Percentiles rank a stretch among this genome's conserved stretches.
These are phyloP conservation scores for Babesia divergens DNA, from an alignment of 169 alveolate genomes.

Conservation along the genomic window DNA sequence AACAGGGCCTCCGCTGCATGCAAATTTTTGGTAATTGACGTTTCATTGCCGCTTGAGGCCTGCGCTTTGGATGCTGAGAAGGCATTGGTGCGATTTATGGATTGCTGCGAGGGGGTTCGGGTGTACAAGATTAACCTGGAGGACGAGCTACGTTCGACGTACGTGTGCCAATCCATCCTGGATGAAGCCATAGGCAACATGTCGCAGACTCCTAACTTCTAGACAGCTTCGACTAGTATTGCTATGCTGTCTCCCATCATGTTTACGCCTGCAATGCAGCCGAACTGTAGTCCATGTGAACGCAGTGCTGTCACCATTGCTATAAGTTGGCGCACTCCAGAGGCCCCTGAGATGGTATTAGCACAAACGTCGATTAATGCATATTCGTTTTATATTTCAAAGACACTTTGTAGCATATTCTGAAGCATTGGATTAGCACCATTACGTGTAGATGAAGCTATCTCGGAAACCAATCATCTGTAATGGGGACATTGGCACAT, in stretches of 20 bases:
- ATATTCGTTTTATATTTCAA: too few relatives aligned
- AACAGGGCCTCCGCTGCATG: slow-evolving; percentile 2
- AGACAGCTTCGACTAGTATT: slow-evolving; percentile 54
- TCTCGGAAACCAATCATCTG: too few relatives aligned
- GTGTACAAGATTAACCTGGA: slow-evolving; percentile 10
- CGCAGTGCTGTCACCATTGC: slow-evolving; percentile 66
- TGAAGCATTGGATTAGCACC: too few relatives aligned
- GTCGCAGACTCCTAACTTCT: background rate
- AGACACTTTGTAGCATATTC: too few relatives aligned
- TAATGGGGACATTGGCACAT: too few relatives aligned
- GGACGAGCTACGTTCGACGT: background rate
- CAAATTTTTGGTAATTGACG: slow-evolving; percentile 20
- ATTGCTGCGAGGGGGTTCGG: background rate
- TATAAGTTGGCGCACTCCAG: slow-evolving; percentile 69
- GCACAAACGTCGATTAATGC: background rate
- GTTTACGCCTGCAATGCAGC: slow-evolving; percentile 66
- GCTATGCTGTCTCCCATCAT: slow-evolving; percentile 65
- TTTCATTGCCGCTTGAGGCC: background rate
- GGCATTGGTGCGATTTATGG: slow-evolving; percentile 2
- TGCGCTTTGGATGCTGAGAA: background rate
- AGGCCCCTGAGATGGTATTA: slow-evolving; percentile 37
- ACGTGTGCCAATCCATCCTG: slow-evolving; percentile 7
- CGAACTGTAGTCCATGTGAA: slow-evolving; percentile 60
- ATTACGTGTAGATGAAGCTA: too few relatives aligned
- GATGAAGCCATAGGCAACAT: slow-evolving; percentile 7